Evolutionary conservation across 805 yeast species (phyloP).

Genomic region (Alloascoidea hylecoeti): DNA sequence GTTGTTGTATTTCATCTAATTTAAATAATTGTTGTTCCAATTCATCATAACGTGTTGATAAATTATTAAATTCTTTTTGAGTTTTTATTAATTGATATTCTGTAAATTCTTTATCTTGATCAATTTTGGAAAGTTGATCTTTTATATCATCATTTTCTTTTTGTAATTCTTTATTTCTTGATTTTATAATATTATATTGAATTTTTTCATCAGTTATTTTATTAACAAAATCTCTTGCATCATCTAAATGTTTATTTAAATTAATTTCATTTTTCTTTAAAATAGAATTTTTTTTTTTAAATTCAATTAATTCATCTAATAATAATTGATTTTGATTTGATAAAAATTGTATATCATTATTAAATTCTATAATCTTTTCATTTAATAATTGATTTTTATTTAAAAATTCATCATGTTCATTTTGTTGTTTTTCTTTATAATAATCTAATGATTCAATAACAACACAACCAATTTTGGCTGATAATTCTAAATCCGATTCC

Average conservation of each 20-base stretch:
- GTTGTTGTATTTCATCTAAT: not conserved
- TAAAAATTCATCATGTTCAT: not conserved
- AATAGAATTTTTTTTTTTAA: not conserved
- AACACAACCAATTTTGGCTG: slow-evolving; percentile 1
- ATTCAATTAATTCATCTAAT: not conserved
- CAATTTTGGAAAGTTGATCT: not conserved
- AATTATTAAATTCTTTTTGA: not conserved
- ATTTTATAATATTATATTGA: not conserved
- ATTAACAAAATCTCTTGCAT: not conserved
- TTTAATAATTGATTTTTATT: not conserved
- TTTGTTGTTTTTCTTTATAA: not conserved
- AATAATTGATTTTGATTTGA: not conserved
- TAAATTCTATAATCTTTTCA: not conserved
- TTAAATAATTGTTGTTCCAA: not conserved
- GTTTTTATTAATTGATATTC: not conserved
- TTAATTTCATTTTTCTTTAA: not conserved
- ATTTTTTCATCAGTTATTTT: not conserved
- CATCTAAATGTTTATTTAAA: not conserved
- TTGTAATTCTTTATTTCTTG: not conserved
- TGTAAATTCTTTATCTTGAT: not conserved
- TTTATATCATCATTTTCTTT: not conserved
- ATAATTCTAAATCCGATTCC: not conserved
- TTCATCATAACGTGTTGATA: not conserved
- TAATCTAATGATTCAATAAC: not conserved
- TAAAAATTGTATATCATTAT: not conserved